A percentile compares a stretch with the other conserved stretches of the same genome.
Evolutionary conservation across 768 basidiomycete species (phyloP).

Genomic region (Dictyophora rubrovolvata): DNA sequence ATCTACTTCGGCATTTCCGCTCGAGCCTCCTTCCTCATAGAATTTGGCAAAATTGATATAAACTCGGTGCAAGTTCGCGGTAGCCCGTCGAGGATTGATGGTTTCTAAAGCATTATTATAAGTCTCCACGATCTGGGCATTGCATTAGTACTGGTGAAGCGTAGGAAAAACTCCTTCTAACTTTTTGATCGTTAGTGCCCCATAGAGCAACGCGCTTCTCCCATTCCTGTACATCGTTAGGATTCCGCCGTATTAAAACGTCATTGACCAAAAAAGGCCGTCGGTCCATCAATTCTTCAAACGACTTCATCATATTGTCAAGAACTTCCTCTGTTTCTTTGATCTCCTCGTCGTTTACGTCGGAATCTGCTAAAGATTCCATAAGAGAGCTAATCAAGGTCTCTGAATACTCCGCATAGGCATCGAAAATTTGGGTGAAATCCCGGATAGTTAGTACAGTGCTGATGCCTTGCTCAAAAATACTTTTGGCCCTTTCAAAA

Average conservation of each 20-base stretch:
- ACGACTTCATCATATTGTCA: slow-evolving; percentile 81
- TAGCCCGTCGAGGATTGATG: slow-evolving; percentile 79
- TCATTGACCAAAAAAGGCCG: slow-evolving; percentile 95
- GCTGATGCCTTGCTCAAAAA: slow-evolving; percentile 80
- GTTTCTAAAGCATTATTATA: slow-evolving; percentile 86
- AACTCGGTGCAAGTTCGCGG: slow-evolving; percentile 79
- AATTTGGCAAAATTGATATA: slow-evolving; percentile 96
- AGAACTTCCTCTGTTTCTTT: slow-evolving; percentile 75
- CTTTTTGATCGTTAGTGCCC: slow-evolving; percentile 91
- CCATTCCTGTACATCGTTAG: slow-evolving; percentile 98
- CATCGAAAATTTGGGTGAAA: slow-evolving; percentile 96
- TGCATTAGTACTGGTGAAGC: not conserved
- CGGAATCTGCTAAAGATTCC: slow-evolving; percentile 66
- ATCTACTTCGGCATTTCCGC: slow-evolving; percentile 70
- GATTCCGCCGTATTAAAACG: slow-evolving; percentile 85
- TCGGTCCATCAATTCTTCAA: slow-evolving; percentile 90
- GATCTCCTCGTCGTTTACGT: slow-evolving; percentile 66
- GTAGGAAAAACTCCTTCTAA: slow-evolving; percentile 21
- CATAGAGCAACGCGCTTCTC: slow-evolving; percentile 92
- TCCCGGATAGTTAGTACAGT: slow-evolving; percentile 87
- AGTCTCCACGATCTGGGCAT: slow-evolving; percentile 74
- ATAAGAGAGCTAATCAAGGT: slow-evolving; percentile 83
- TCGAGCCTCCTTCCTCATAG: slow-evolving; percentile 89
- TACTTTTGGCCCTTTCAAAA: slow-evolving; percentile 80
- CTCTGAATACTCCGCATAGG: slow-evolving; percentile 91